Evolutionary conservation across 306 rosid species (phyloP).

Genomic region (Medicago truncatula): DNA sequence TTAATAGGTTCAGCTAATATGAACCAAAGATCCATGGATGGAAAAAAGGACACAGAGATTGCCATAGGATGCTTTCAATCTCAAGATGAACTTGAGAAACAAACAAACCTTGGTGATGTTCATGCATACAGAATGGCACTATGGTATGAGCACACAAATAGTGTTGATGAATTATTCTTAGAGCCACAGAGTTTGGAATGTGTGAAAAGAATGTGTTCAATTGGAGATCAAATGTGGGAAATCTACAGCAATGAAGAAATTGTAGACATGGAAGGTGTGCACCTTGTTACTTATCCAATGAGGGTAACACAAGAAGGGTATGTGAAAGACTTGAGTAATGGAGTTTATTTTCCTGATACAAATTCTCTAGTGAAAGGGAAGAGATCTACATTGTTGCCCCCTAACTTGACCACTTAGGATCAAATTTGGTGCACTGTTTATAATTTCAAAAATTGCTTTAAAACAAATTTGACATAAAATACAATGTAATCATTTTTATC

Average conservation of each 20-base stretch:
- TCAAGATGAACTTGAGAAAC: conserved; percentile 32
- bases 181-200: conserved; percentile 56
- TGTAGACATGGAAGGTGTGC: conserved; percentile 82
- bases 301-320: conserved; percentile 59
- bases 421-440: neutral
- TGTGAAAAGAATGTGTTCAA: conserved; percentile 47
- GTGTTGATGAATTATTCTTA: conserved; percentile 42
- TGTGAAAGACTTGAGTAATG: conserved; percentile 52
- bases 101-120: conserved; percentile 49
- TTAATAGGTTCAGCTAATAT: conserved; percentile 92
- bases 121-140: conserved; percentile 71
- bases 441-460: too few species aligned
- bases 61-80: conserved; percentile 87
- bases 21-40: conserved; percentile 97
- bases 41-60: conserved; percentile 85
- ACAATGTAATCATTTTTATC: too few species aligned
- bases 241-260: conserved; percentile 60
- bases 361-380: conserved; percentile 60
- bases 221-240: conserved; percentile 74
- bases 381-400: conserved; percentile 60
- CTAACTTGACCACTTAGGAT: conserved; percentile 65
- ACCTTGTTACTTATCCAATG: conserved; percentile 72
- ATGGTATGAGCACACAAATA: conserved; percentile 82
- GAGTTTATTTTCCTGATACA: conserved; percentile 76
- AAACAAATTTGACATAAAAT: too few species aligned